Evolutionary conservation across 768 basidiomycete genomes (phyloP).

Genomic region (Naganishia randhawae): DNA sequence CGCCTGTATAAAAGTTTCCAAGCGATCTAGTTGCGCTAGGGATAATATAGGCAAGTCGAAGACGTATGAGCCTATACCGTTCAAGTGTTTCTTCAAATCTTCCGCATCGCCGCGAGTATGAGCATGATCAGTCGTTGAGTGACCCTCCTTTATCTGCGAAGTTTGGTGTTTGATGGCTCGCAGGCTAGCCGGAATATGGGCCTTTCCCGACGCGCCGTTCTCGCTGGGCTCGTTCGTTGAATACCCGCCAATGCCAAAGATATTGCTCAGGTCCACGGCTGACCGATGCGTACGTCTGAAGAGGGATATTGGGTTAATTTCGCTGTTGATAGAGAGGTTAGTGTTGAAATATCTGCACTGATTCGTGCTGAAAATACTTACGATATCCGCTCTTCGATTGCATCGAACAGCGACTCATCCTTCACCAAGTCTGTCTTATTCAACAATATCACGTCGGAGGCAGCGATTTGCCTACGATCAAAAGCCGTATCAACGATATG

Average conservation of each 20-base stretch:
- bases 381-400: slow-evolving; percentile 61
- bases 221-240: slow-evolving; percentile 47
- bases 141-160: no score
- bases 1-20: slow-evolving; percentile 76
- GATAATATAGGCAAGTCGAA: slow-evolving; percentile 65
- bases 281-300: slow-evolving; percentile 69
- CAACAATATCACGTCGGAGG: slow-evolving; percentile 81
- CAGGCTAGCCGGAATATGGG: neutral
- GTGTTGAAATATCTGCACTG: neutral
- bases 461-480: slow-evolving; percentile 82
- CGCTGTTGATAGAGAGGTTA: slow-evolving; percentile 41
- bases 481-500: no score
- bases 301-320: slow-evolving; percentile 74
- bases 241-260: slow-evolving; percentile 81
- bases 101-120: slow-evolving; percentile 40
- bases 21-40: slow-evolving; percentile 53
- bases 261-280: slow-evolving; percentile 66
- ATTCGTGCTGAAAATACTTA: slow-evolving; percentile 28
- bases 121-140: slow-evolving; percentile 38
- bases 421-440: slow-evolving; percentile 83
- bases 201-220: neutral
- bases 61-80: slow-evolving; percentile 49
- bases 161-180: neutral
- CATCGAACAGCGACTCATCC: slow-evolving; percentile 51
- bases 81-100: slow-evolving; percentile 46